Evolutionary conservation across 495 filamentous ascomycete genomes (phyloP).

Genomic region (Hypoxylon cercidicola): DNA sequence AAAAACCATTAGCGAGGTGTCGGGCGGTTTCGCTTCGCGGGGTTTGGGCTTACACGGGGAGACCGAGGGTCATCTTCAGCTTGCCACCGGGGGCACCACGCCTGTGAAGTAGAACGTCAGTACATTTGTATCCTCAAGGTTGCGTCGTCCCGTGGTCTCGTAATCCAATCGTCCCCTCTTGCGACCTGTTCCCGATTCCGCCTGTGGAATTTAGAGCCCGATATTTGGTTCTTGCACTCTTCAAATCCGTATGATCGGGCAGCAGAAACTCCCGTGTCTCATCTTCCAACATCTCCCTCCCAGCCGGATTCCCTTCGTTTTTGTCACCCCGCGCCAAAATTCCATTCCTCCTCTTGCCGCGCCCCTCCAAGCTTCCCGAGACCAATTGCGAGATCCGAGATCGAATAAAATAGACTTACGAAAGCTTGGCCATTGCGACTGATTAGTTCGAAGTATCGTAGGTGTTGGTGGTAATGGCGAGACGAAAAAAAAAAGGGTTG

Average conservation of each 20-base stretch:
- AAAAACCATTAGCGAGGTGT: slow-evolving; percentile 73
- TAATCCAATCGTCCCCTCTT: slow-evolving; percentile 1
- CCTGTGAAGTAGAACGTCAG: slow-evolving; percentile 55
- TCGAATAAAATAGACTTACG: slow-evolving; percentile 53
- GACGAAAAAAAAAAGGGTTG: slow-evolving; percentile 6
- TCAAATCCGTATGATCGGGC: not conserved
- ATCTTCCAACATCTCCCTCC: slow-evolving; percentile 16
- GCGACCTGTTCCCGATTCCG: slow-evolving; percentile 10
- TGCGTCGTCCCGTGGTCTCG: not conserved
- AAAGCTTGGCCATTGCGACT: slow-evolving; percentile 62
- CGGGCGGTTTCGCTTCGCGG: slow-evolving; percentile 68
- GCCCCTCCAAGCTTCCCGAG: slow-evolving; percentile 17
- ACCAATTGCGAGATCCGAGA: slow-evolving; percentile 17
- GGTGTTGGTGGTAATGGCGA: slow-evolving; percentile 19
- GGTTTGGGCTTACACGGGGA: slow-evolving; percentile 86
- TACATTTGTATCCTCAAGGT: slow-evolving; percentile 1
- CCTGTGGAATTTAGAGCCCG: slow-evolving; percentile 1
- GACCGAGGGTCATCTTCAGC: slow-evolving; percentile 99
- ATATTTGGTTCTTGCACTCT: not conserved
- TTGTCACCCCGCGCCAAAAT: slow-evolving; percentile 21
- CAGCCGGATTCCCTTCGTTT: not conserved
- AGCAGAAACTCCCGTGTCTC: not conserved
- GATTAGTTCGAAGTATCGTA: slow-evolving; percentile 41
- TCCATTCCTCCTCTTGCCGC: slow-evolving; percentile 16
- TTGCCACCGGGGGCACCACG: slow-evolving; percentile 98